These are phyloP conservation scores for Hypholoma sublateritium DNA, from an alignment of 768 basidiomycete genomes.

Conservation along the genomic window DNA sequence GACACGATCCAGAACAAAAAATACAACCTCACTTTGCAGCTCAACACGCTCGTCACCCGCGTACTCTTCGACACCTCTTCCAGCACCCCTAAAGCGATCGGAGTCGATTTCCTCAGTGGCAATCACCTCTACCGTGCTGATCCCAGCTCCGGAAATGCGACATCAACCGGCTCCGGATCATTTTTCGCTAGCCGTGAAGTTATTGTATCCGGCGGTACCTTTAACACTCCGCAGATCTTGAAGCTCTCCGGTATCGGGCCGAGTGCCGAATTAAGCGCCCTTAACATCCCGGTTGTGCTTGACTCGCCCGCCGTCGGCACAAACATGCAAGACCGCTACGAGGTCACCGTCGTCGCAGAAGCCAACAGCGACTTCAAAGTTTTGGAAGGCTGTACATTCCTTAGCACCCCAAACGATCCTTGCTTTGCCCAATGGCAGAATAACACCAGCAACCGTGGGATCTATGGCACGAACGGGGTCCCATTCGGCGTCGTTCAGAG, in stretches of 20 bases:
- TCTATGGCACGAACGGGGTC: constrained; percentile 3
- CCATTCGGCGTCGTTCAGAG: constrained; percentile 1
- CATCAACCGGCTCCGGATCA: background rate
- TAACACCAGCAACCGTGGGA: background rate
- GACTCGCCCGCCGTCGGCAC: constrained; percentile 4
- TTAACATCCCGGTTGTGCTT: background rate
- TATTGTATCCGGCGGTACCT: constrained; percentile 1
- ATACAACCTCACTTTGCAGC: background rate
- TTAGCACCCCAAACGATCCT: constrained; percentile 2
- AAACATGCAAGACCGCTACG: constrained; percentile 6
- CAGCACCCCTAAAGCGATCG: background rate
- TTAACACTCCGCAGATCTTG: constrained; percentile 4
- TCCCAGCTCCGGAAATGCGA: background rate
- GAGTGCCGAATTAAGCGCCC: background rate
- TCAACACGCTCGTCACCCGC: constrained; percentile 4
- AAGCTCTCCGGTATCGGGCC: constrained; percentile 5
- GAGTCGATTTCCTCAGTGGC: constrained; percentile 1
- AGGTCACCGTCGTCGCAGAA: background rate
- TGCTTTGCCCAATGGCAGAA: constrained; percentile 4
- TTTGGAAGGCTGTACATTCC: constrained; percentile 3
- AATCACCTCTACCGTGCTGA: constrained; percentile 3
- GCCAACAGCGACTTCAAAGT: background rate
- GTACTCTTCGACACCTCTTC: constrained; percentile 1
- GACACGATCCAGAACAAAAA: constrained; percentile 2
- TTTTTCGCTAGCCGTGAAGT: constrained; percentile 7